phyloP scores from a whole-genome alignment of 23 red algal species.

The Gracilariopsis chorda region DNA sequence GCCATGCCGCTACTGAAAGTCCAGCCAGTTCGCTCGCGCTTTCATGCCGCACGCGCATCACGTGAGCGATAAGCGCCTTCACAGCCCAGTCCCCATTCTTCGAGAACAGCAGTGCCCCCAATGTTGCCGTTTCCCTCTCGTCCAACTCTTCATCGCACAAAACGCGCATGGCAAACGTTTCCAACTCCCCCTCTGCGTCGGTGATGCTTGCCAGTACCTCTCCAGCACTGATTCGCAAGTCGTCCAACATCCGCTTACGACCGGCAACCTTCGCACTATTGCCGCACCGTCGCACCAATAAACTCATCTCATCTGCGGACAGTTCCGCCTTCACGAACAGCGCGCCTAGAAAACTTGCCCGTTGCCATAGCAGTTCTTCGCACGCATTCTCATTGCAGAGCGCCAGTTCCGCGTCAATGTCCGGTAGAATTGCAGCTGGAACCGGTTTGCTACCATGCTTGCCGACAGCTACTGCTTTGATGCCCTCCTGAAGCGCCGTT shows the following conservation, averaged over 20 bases:
- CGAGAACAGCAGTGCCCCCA: conserved; percentile 20
- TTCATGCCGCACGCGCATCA: conserved; percentile 82
- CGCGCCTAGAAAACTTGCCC: conserved; percentile 62
- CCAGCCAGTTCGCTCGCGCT: conserved; percentile 43
- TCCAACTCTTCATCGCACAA: conserved; percentile 23
- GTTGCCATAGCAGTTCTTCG: background rate
- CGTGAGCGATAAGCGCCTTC: conserved; percentile 61
- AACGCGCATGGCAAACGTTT: conserved; percentile 35
- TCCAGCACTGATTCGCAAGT: background rate
- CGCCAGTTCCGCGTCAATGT: background rate
- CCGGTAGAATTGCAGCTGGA: background rate
- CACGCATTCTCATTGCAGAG: background rate
- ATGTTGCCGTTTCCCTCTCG: background rate
- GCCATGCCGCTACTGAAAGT: background rate
- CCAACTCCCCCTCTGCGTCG: background rate
- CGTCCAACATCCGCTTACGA: background rate
- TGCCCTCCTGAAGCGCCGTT: conserved; percentile 64
- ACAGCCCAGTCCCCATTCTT: background rate
- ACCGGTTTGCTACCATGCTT: conserved; percentile 66
- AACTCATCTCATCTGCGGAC: background rate
- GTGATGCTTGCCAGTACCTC: background rate
- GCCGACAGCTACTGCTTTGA: conserved; percentile 70
- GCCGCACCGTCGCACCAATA: conserved; percentile 20
- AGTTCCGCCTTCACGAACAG: conserved; percentile 59
- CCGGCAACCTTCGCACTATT: background rate